Evolutionary conservation across 768 basidiomycete genomes (phyloP).

Genomic region (Podaxis mareebaensis): DNA sequence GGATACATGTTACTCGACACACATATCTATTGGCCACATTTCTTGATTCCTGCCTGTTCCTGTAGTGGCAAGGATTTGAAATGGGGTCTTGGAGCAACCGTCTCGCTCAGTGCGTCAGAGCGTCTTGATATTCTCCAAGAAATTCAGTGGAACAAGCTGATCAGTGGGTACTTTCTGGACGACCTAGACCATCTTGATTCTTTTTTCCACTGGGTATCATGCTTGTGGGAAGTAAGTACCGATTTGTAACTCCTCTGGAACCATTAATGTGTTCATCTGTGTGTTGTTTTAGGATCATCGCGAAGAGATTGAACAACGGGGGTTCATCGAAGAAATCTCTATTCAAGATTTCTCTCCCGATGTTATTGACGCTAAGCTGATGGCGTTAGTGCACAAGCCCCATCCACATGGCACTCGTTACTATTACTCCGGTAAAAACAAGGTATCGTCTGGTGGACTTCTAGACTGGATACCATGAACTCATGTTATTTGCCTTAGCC

Average conservation of each 20-base stretch:
- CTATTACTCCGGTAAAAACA: neutral
- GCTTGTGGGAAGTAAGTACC: neutral
- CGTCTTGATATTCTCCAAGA: neutral
- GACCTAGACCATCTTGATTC: neutral
- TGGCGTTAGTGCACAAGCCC: neutral
- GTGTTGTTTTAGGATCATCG: neutral
- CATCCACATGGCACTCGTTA: neutral
- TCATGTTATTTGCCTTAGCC: no score
- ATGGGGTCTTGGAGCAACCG: no score
- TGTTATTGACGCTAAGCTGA: neutral
- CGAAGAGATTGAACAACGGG: neutral
- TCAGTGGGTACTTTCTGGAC: neutral
- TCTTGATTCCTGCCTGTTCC: neutral
- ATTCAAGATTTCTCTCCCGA: neutral
- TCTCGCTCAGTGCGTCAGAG: neutral
- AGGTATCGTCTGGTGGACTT: neutral
- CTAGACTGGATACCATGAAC: no score
- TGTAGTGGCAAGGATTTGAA: neutral
- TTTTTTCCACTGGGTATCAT: neutral
- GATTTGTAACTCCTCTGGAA: neutral
- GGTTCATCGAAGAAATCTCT: neutral
- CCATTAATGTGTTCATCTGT: neutral
- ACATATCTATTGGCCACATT: neutral
- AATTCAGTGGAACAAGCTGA: neutral
- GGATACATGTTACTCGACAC: neutral